Evolutionary conservation across 2,329 filamentous ascomycete genomes (phyloP).

Genomic region (Alternaria infectoria): DNA sequence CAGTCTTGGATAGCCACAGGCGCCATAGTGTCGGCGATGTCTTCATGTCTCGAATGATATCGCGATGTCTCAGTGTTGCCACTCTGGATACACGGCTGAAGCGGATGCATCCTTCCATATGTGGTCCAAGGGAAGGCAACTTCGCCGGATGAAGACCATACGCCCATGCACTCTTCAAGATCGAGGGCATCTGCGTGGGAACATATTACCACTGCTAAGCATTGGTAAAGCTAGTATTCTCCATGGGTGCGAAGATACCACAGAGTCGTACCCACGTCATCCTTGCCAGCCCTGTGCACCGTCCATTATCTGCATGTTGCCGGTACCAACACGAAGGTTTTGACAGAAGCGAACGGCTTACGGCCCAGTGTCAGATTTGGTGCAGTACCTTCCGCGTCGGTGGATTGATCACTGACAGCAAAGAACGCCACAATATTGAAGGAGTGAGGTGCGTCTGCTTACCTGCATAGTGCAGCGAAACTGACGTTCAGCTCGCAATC

Average conservation of each 20-base stretch:
- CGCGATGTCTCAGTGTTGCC: neutral
- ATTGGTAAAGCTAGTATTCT: neutral
- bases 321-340: neutral
- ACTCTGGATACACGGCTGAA: neutral
- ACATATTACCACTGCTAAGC: neutral
- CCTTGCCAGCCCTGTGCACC: neutral
- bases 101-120: neutral
- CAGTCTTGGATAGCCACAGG: constrained; percentile 3
- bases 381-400: constrained; percentile 2
- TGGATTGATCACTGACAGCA: constrained; percentile 12
- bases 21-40: neutral
- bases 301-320: neutral
- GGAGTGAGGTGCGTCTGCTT: constrained; percentile 11
- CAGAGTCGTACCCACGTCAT: neutral
- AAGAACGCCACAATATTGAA: constrained; percentile 37
- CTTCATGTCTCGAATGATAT: neutral
- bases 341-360: constrained; percentile 16
- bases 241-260: neutral
- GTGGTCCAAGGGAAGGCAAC: neutral
- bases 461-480: constrained; percentile 21
- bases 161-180: neutral
- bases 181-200: neutral
- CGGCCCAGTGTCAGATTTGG: constrained; percentile 10
- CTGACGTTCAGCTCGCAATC: constrained; percentile 3
- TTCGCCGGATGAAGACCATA: neutral